Conservation (phyloP, 108 stramenopile genomes). For the Cyclotella atomus region DNA sequence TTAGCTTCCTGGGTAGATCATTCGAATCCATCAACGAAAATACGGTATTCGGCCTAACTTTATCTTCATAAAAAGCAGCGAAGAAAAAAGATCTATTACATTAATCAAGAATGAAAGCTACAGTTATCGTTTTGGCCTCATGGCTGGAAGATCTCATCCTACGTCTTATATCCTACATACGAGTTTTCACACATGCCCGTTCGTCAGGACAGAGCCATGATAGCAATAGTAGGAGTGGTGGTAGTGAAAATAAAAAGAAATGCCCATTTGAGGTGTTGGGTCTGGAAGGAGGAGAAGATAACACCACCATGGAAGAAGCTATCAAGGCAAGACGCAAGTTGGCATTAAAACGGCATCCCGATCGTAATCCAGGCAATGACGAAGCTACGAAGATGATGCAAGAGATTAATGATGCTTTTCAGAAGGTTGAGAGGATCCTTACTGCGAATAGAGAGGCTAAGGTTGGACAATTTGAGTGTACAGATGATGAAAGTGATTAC, state of each 20-base stretch:
- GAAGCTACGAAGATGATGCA: slow-evolving; percentile 17
- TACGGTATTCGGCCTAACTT: no score
- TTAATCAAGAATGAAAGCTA: no score
- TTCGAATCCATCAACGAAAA: no score
- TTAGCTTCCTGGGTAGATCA: no score
- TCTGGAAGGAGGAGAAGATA: neutral
- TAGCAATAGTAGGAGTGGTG: no score
- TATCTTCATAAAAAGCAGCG: no score
- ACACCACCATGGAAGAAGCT: neutral
- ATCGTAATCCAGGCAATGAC: neutral
- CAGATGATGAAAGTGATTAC: neutral
- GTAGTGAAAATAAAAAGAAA: neutral
- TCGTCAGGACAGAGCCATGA: no score
- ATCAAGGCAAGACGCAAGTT: neutral
- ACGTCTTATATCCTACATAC: no score
- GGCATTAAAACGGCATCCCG: neutral
- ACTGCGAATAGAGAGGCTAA: neutral
- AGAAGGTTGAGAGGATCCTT: neutral
- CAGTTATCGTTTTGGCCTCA: no score
- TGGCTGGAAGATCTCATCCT: no score
- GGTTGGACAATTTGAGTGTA: neutral
- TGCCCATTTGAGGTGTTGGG: neutral
- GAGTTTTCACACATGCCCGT: no score
- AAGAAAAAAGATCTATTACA: no score
- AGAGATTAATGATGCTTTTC: slow-evolving; percentile 20